phyloP scores from a whole-genome alignment of 2,329 filamentous ascomycete species.

The Neopestalotiopsis clavispora region DNA sequence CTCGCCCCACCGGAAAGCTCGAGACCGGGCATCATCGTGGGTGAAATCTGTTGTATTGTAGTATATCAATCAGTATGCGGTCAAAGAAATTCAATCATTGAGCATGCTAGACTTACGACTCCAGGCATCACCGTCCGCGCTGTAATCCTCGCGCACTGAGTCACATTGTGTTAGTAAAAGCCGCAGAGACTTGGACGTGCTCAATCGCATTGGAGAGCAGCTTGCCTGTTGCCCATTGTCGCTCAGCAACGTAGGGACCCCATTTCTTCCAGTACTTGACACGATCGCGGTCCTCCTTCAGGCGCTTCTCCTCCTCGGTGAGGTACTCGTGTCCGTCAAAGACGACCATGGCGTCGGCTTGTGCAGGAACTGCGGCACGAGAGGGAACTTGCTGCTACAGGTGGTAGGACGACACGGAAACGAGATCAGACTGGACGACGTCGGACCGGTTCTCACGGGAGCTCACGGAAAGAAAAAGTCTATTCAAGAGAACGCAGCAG shows the following conservation, averaged over 20 bases:
- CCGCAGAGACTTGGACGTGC: neutral
- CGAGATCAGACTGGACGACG: neutral
- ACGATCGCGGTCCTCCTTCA: slow-evolving; percentile 83
- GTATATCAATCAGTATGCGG: slow-evolving; percentile 36
- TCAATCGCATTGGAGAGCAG: slow-evolving; percentile 22
- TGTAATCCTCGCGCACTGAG: slow-evolving; percentile 88
- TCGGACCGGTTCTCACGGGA: neutral
- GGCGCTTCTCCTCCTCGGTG: slow-evolving; percentile 87
- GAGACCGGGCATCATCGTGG: slow-evolving; percentile 87
- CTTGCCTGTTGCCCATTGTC: slow-evolving; percentile 93
- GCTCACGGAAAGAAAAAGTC: neutral
- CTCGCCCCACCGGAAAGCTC: slow-evolving; percentile 93
- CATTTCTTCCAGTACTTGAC: slow-evolving; percentile 98
- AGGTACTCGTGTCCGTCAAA: slow-evolving; percentile 87
- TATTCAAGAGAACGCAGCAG: neutral
- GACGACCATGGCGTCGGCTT: slow-evolving; percentile 74
- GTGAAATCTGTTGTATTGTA: slow-evolving; percentile 74
- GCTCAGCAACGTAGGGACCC: slow-evolving; percentile 91
- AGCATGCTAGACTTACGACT: slow-evolving; percentile 69
- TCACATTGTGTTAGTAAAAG: slow-evolving; percentile 20
- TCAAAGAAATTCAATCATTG: slow-evolving; percentile 7
- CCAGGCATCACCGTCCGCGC: slow-evolving; percentile 90
- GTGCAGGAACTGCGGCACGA: neutral
- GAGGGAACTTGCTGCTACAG: neutral
- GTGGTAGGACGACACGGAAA: neutral